Percentiles rank a stretch among this genome's conserved stretches.
These are phyloP conservation scores for Bisporella sp. DNA, from an alignment of 2,329 filamentous ascomycete species.

Conservation along the genomic window DNA sequence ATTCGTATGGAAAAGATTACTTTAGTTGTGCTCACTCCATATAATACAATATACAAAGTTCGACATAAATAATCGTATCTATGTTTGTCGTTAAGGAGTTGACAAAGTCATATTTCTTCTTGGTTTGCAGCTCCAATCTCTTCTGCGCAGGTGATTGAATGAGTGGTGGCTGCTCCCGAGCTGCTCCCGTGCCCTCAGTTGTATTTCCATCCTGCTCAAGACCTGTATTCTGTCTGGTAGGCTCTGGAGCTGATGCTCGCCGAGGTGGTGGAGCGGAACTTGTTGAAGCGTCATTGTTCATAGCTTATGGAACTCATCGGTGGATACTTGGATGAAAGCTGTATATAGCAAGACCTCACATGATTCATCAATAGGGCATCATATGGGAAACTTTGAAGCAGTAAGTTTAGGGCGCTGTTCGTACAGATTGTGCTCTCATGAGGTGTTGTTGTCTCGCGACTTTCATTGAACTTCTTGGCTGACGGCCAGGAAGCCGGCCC, in stretches of 20 bases:
- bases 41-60: conserved; percentile 61
- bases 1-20: background rate
- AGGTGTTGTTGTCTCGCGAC: background rate
- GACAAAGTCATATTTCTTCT: conserved; percentile 49
- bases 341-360: conserved; percentile 13
- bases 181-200: background rate
- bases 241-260: conserved; percentile 1
- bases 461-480: background rate
- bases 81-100: conserved; percentile 53
- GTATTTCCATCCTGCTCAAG: background rate
- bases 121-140: conserved; percentile 35
- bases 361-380: conserved; percentile 5
- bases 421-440: background rate
- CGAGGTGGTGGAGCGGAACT: conserved; percentile 21
- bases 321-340: conserved; percentile 4
- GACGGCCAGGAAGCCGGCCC: background rate
- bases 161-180: conserved; percentile 4
- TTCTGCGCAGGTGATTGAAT: conserved; percentile 18
- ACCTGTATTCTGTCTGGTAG: background rate
- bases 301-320: conserved; percentile 32
- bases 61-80: conserved; percentile 56
- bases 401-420: background rate
- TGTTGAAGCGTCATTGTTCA: conserved; percentile 44
- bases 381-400: background rate
- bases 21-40: conserved; percentile 51